Base-by-base conservation (phyloP, 495 filamentous ascomycete genomes). In the Pyrenopolyporus hunteri region DNA sequence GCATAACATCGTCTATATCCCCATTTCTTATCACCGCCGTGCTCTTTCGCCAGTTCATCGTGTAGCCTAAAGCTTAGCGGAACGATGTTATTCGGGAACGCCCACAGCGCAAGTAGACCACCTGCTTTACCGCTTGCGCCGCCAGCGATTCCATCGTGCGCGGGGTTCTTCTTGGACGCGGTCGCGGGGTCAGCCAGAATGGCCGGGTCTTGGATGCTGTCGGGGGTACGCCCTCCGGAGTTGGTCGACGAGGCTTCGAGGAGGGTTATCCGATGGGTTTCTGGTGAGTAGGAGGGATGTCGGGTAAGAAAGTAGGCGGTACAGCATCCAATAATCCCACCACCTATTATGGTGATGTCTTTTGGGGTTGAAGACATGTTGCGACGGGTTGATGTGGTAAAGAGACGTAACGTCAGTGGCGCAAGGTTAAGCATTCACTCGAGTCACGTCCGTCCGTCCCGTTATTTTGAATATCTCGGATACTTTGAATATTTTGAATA, bases 91-190 rank as follows among this genome's bases (percentile, higher is more conserved):
- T 72, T 78, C 1, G 91, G 91, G 64, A 94, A 96, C 20, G 91
- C 91, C 91, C 91, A 96, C 36, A 89, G 76, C 8, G 89, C 92
- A 17, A 96, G 76, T 17, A 96, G 78, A 3, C 91, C 91, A 3
- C 91, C 91, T 7, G 91, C 91, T 76, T 96, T 96, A n/a, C 91
- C 91, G 40, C 89, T 93, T 43, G 91, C 91, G 23, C 89, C 91
- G 28, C 89, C 90, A 13, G 91, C 91, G 60, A 96, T 89, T 25
- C 75, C 74, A 44, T 76, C 74, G 50, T 76, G 68, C 20, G 71
- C 65, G n/a, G 75, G 73, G 37, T 71, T 73, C 43, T 61, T 64
- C 51, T 61, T 68, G n/a, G 67, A 66, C 0, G 58, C 64, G 14
- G 70, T 62, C 5, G 56, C 33, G 29, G 61, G 67, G 59, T 70